Evolutionary conservation across 768 basidiomycete species (phyloP).

Genomic region (Pulveroboletus frians): DNA sequence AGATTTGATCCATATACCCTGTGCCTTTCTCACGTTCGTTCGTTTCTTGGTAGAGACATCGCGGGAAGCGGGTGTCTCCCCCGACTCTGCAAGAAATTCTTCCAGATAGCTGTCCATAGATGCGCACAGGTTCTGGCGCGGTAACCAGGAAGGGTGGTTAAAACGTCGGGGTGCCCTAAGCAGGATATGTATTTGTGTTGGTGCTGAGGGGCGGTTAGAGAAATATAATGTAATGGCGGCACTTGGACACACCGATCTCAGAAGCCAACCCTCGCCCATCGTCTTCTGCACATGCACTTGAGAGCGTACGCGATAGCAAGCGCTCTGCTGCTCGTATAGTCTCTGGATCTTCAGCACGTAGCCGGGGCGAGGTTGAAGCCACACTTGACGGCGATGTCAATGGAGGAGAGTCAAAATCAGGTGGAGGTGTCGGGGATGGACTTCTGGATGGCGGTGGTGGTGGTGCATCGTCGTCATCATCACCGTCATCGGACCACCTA

Average conservation of each 20-base stretch:
- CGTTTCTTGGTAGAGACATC: conserved; percentile 26
- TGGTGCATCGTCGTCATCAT: too few species aligned
- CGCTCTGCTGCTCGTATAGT: conserved; percentile 34
- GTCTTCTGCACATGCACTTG: conserved; percentile 40
- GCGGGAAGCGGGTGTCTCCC: not conserved
- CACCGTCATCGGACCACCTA: conserved; percentile 10
- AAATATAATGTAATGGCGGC: not conserved
- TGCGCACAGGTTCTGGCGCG: conserved; percentile 38
- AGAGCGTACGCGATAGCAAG: conserved; percentile 41
- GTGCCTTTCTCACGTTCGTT: conserved; percentile 26
- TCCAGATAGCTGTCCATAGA: conserved; percentile 35
- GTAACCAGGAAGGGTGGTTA: conserved; percentile 42
- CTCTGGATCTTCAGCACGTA: conserved; percentile 33
- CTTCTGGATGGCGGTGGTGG: conserved; percentile 22
- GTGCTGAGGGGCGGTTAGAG: conserved; percentile 27
- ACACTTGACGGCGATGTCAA: conserved; percentile 16
- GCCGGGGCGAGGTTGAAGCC: not conserved
- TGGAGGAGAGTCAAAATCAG: conserved; percentile 22
- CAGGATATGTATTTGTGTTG: conserved; percentile 44
- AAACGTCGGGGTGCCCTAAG: conserved; percentile 46
- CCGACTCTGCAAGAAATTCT: conserved; percentile 32
- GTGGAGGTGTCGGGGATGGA: conserved; percentile 18
- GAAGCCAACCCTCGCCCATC: conserved; percentile 35
- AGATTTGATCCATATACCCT: conserved; percentile 41
- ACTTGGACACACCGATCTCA: conserved; percentile 34